These are phyloP conservation scores for Xylariales sp. DNA, from an alignment of 2,329 filamentous ascomycete genomes.

Conservation along the genomic window DNA sequence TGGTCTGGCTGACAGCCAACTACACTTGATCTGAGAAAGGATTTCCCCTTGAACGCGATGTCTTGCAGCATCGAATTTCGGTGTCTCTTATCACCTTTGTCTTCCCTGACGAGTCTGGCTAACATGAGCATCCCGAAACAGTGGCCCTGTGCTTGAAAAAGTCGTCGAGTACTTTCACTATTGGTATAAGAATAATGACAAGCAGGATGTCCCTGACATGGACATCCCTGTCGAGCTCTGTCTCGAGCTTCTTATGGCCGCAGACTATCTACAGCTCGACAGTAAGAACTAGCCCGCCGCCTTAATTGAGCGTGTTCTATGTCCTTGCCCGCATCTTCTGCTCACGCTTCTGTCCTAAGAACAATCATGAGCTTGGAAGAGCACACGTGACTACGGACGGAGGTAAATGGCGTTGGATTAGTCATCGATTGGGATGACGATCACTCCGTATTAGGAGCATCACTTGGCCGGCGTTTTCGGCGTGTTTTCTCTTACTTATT, in stretches of 20 bases:
- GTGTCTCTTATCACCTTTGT: too few species aligned
- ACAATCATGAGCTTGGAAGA: too few species aligned
- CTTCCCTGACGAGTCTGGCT: too few species aligned
- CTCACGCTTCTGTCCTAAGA: too few species aligned
- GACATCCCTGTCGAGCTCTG: constrained; percentile 76
- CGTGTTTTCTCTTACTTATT: too few species aligned
- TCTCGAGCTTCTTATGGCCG: constrained; percentile 71
- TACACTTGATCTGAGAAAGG: constrained; percentile 63
- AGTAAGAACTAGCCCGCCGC: constrained; percentile 32
- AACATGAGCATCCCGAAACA: too few species aligned
- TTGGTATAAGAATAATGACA: constrained; percentile 68
- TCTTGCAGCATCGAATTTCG: constrained; percentile 1
- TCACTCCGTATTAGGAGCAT: too few species aligned
- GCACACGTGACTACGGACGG: too few species aligned
- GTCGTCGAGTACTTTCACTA: constrained; percentile 82
- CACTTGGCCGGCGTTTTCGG: too few species aligned
- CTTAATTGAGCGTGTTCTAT: neutral
- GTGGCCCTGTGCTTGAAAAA: constrained; percentile 71
- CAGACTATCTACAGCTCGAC: constrained; percentile 71
- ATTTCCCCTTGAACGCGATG: constrained; percentile 8
- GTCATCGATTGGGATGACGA: too few species aligned
- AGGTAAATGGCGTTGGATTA: too few species aligned
- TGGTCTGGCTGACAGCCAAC: constrained; percentile 47
- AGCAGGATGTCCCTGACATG: constrained; percentile 73
- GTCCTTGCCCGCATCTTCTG: constrained; percentile 8